phyloP scores from a whole-genome alignment of 805 yeast genomes.

The Metschnikowia hibisci region DNA sequence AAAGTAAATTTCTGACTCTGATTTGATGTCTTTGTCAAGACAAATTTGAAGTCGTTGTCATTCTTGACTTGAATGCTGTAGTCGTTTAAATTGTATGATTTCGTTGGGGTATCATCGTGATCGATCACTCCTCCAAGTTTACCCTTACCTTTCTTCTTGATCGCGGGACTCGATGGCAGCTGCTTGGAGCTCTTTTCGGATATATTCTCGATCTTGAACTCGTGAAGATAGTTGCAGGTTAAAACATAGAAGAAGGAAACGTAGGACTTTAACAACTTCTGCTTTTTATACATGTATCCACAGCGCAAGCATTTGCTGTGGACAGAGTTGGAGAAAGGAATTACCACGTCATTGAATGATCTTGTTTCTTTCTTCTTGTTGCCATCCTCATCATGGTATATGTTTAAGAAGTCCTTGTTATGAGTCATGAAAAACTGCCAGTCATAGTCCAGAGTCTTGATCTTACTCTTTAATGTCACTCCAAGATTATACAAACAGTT shows the following conservation, averaged over 20 bases:
- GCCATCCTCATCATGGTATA: slow-evolving; percentile 17
- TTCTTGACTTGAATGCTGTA: slow-evolving; percentile 30
- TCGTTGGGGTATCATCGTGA: slow-evolving; percentile 37
- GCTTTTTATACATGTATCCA: slow-evolving; percentile 39
- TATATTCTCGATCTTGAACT: slow-evolving; percentile 33
- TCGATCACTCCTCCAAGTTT: slow-evolving; percentile 40
- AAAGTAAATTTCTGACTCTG: slow-evolving; percentile 34
- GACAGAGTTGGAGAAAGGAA: slow-evolving; percentile 36
- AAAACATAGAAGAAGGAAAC: slow-evolving; percentile 35
- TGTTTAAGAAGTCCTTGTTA: slow-evolving; percentile 27
- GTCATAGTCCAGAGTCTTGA: slow-evolving; percentile 26
- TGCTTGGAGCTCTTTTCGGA: slow-evolving; percentile 9
- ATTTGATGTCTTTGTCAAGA: slow-evolving; percentile 27
- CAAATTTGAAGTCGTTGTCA: slow-evolving; percentile 32
- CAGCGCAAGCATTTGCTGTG: slow-evolving; percentile 39
- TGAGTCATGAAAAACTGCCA: slow-evolving; percentile 38
- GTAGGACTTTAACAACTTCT: slow-evolving; percentile 39
- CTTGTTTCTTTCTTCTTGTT: slow-evolving; percentile 20
- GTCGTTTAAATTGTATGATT: slow-evolving; percentile 41
- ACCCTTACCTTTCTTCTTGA: slow-evolving; percentile 22
- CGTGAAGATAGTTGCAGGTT: slow-evolving; percentile 43
- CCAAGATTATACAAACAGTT: slow-evolving; percentile 20
- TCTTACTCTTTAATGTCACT: slow-evolving; percentile 23
- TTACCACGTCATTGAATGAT: slow-evolving; percentile 18
- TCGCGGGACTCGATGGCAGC: slow-evolving; percentile 10